These are phyloP conservation scores for Pseudopyricularia cyperi DNA, from an alignment of 2,329 filamentous ascomycete genomes.

Conservation along the genomic window DNA sequence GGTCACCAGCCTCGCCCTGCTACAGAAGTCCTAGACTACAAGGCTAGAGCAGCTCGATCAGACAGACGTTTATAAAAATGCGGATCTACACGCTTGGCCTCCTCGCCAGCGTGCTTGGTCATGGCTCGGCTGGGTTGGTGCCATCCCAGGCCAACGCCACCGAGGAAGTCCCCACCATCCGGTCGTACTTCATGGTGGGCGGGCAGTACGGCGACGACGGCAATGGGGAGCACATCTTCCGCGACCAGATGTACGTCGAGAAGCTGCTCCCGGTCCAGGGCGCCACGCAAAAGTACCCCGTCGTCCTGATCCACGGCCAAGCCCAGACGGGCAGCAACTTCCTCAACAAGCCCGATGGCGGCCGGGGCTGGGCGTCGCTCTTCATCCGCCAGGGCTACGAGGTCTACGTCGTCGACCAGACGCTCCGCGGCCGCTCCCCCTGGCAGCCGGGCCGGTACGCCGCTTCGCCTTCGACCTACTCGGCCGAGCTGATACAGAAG, in stretches of 20 bases:
- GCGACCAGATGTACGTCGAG: slow-evolving; percentile 41
- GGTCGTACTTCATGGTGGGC: neutral
- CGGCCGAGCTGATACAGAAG: slow-evolving; percentile 20
- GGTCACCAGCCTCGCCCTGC: too few species aligned
- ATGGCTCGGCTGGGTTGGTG: neutral
- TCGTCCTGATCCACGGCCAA: slow-evolving; percentile 28
- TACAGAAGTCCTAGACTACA: too few species aligned
- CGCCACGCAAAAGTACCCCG: slow-evolving; percentile 14
- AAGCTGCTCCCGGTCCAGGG: slow-evolving; percentile 21
- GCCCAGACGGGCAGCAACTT: slow-evolving; percentile 2
- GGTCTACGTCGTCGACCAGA: slow-evolving; percentile 32
- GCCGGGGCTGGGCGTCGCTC: slow-evolving; percentile 29
- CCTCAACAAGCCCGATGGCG: slow-evolving; percentile 27
- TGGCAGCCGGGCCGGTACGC: slow-evolving; percentile 13
- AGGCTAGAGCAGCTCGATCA: too few species aligned
- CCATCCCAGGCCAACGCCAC: neutral
- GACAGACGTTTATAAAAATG: neutral
- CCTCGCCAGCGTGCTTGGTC: neutral
- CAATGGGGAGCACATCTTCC: neutral
- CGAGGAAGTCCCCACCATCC: neutral
- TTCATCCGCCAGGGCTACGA: slow-evolving; percentile 32
- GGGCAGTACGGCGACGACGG: slow-evolving; percentile 1
- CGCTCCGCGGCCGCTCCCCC: slow-evolving; percentile 28
- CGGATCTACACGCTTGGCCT: neutral
- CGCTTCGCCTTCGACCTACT: slow-evolving; percentile 8